Conservation (phyloP, 371 early-diverging fungal genomes). For the Nematocida sp. region DNA sequence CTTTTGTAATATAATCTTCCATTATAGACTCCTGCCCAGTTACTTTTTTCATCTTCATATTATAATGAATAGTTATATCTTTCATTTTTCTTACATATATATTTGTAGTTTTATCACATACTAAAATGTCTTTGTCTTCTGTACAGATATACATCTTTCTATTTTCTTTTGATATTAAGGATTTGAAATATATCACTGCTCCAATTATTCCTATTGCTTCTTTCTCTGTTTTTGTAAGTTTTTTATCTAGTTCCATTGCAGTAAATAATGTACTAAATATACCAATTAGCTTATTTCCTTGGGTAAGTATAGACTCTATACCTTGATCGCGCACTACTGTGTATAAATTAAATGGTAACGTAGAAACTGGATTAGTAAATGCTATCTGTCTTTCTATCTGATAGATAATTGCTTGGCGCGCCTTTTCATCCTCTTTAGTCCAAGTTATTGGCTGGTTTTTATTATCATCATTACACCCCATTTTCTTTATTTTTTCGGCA, state of each 20-base stretch:
- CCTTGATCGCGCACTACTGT: constrained; percentile 22
- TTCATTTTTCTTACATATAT: background rate
- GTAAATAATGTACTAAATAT: constrained; percentile 27
- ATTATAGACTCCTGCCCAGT: too few relatives aligned
- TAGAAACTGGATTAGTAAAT: background rate
- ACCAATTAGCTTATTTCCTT: constrained; percentile 28
- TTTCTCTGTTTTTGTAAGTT: constrained; percentile 45
- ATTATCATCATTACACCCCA: background rate
- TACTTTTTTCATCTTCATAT: too few relatives aligned
- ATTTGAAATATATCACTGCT: constrained; percentile 24
- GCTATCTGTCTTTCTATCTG: background rate
- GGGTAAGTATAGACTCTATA: constrained; percentile 20
- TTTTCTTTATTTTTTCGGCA: background rate
- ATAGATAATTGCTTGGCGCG: background rate
- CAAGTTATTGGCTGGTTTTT: background rate
- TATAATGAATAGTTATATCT: too few relatives aligned
- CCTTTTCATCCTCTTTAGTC: background rate
- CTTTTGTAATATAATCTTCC: too few relatives aligned
- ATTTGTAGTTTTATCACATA: background rate
- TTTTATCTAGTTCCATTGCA: constrained; percentile 12
- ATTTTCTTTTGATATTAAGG: background rate
- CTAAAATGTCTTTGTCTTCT: background rate
- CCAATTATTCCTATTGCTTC: constrained; percentile 19
- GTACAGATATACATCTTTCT: background rate
- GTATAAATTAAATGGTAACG: background rate